phyloP scores from a whole-genome alignment of 805 yeast species.

The Saccharomycodes ludwigii region DNA sequence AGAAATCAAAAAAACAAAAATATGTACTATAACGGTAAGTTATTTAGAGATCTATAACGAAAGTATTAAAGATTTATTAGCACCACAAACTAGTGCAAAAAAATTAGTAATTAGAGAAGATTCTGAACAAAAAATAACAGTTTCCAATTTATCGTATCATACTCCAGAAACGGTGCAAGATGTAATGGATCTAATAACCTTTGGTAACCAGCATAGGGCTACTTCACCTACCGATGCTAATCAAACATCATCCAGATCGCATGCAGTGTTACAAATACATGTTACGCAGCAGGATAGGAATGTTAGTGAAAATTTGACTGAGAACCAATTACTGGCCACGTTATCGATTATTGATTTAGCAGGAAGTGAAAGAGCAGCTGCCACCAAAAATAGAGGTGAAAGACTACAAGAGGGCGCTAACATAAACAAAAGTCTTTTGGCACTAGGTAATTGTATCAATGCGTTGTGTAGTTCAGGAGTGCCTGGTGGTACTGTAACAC shows the following conservation, averaged over 20 bases:
- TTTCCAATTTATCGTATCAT: conserved; percentile 57
- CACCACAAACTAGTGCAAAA: conserved; percentile 37
- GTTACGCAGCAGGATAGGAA: conserved; percentile 43
- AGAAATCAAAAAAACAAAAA: conserved; percentile 37
- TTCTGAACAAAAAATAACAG: conserved; percentile 48
- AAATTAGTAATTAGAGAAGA: conserved; percentile 61
- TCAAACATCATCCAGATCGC: conserved; percentile 82
- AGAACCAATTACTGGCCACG: conserved; percentile 65
- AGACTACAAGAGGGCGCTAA: conserved; percentile 86
- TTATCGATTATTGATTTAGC: conserved; percentile 85
- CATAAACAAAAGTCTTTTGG: conserved; percentile 76
- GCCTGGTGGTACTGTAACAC: conserved; percentile 37
- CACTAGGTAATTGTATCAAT: conserved; percentile 88
- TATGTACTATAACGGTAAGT: conserved; percentile 50
- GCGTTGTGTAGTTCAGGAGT: conserved; percentile 71
- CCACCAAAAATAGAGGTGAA: conserved; percentile 74
- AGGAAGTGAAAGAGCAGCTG: conserved; percentile 89
- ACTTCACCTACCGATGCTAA: conserved; percentile 86
- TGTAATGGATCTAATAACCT: conserved; percentile 63
- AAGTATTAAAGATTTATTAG: conserved; percentile 65
- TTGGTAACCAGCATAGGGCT: conserved; percentile 68
- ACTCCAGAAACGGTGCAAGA: conserved; percentile 51
- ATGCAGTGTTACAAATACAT: conserved; percentile 80
- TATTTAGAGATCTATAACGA: conserved; percentile 89
- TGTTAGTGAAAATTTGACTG: conserved; percentile 45